Evolutionary conservation across 495 filamentous ascomycete species (phyloP), one percentile per base, ranked within the genome.

Genomic region (Neurospora sp.): DNA sequence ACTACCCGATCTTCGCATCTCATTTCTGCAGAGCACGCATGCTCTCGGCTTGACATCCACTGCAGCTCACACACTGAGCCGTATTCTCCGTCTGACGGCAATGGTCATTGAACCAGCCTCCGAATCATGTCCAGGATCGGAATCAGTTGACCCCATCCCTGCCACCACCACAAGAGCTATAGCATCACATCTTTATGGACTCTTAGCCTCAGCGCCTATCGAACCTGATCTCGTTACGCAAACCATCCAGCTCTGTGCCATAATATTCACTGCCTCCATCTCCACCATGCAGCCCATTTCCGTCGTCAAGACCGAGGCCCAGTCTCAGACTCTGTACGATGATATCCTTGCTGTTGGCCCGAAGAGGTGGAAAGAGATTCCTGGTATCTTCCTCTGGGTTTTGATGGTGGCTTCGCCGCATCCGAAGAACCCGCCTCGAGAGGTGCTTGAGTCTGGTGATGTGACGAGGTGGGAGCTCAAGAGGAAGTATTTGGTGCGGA

Each of bases 301-400:
- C 3, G 7, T 9, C 14, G 18, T 70, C 71, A 75, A 75, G 27
- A 41, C 48, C 20, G 16, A 65, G 8, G 22, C 37, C n/a, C 14
- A 41, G 5, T 37, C 69, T 1, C 12, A 68, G 5, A 41, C 10
- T n/a, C 72, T 75, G 9, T 71, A 68, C 38, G n/a, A 20, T n/a
- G 38, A 68, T 44, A 69, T 75, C 20, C n/a, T 35, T 2, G 35
- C 68, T n/a, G 71, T 78, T 2, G 9, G 18, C 1, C 18, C 75
- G 0, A 35, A 10, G 5, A 31, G 72, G 2, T 79, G 77, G 77
- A 75, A 76, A 35, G 22, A 59, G 16, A 75, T 79, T 11, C 76
- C 74, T 2, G 77, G 76, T 5, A 71, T 79, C 27, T 78, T 74
- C 16, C 69, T 79, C n/a, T 79, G 77, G 77, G 44, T 79, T 6